Evolutionary conservation across 352 stramenopile species (phyloP).

Genomic region (Phytopythium delawarense): DNA sequence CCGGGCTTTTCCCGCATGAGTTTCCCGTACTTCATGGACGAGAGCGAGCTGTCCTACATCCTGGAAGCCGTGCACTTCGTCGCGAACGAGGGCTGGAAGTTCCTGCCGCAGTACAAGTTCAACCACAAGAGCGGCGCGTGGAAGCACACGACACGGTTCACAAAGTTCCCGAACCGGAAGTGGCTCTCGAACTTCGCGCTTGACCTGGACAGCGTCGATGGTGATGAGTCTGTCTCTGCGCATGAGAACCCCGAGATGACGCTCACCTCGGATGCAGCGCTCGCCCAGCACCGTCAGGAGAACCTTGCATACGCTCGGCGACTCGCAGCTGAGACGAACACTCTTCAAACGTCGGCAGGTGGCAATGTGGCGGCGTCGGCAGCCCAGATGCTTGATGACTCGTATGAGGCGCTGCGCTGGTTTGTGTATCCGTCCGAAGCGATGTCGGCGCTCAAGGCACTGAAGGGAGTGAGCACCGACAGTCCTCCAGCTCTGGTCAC

Average conservation of each 20-base stretch:
- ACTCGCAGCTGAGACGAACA: conserved; percentile 18
- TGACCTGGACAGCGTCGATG: conserved; percentile 18
- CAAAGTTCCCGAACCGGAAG: conserved; percentile 47
- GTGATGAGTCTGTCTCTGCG: neutral
- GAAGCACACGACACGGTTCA: conserved; percentile 59
- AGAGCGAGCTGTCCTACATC: conserved; percentile 91
- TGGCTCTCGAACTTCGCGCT: conserved; percentile 53
- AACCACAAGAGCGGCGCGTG: conserved; percentile 94
- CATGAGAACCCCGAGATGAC: neutral
- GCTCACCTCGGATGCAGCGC: conserved; percentile 28
- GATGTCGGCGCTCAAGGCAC: conserved; percentile 81
- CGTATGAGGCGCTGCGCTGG: conserved; percentile 57
- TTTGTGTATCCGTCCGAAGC: conserved; percentile 72
- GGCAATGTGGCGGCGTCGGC: conserved; percentile 28
- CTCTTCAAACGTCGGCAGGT: conserved; percentile 12
- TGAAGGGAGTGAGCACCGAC: neutral
- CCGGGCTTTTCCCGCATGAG: conserved; percentile 94
- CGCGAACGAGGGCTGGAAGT: conserved; percentile 88
- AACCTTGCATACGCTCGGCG: conserved; percentile 34
- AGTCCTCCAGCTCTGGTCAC: conserved; percentile 5
- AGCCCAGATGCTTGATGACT: conserved; percentile 44
- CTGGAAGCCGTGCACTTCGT: conserved; percentile 92
- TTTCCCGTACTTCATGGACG: conserved; percentile 85
- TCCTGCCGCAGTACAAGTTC: conserved; percentile 94
- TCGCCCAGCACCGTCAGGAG: conserved; percentile 32